Base-by-base conservation (phyloP, 192 early-diverging fungal species). In the Entophlyctis luteolus region DNA sequence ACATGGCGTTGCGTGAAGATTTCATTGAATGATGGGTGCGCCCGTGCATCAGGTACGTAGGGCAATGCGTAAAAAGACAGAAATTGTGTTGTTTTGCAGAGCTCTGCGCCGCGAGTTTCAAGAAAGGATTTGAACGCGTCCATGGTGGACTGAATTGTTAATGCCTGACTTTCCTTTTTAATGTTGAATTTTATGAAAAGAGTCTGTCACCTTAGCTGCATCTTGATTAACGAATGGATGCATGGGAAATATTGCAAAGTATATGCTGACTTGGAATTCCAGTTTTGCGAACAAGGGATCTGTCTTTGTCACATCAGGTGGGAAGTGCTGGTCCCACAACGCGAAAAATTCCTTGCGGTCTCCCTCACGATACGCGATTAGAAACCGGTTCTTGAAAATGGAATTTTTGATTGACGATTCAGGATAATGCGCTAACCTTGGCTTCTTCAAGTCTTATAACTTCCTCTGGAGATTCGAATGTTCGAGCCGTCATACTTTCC, bases 41-140 rank as follows among this genome's bases (percentile, higher is more conserved):
- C 34, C 22, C 55, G 67, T 6, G 82, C 80, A 45, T 82, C 76
- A n/a, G 80, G 80, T 6, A 84, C 65, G 55, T 84, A 84, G 2
- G 82, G 82, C 38, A 84, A 70, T 0, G 82, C 82, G 55, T 84
- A 84, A 53, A 71, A 84, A 4, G 67, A 58, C 31, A 84, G 62
- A 35, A 82, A 79, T 58, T 84, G 72, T 10, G 82, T 56, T 20
- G 75, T 75, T 54, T 75, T 72, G 56, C 69, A 74, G 1, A 79
- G 56, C 18, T 84, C 77, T 1, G 75, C 55, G 1, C 82, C 82
- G 22, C 80, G 34, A 27, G 73, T 80, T 53, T 80, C 79, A 14
- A 84, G 66, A 68, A 80, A 84, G 18, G 48, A 12, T 65, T 84
- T 84, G 71, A 84, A 84, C 14, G 62, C 38, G 5, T 74, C 73